Base-by-base conservation (phyloP, 2,329 filamentous ascomycete genomes). In the Xylaria sp. region DNA sequence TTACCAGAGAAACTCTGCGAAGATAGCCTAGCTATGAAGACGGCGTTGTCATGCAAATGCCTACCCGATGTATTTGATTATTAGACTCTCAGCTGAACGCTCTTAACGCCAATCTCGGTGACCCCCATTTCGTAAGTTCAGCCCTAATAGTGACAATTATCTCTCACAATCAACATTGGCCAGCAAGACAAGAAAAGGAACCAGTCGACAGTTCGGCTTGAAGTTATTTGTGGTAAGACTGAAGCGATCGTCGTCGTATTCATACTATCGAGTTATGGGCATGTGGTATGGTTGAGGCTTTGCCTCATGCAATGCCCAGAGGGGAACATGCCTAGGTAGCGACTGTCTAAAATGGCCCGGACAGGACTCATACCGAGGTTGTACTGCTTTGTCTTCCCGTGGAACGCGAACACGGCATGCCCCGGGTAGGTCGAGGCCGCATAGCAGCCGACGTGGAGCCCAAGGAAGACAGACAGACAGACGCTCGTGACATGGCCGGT, bases 31-130 rank as follows among this genome's bases (percentile, higher is more conserved):
- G 50, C 9, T 18, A 48, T 41, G 10, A n/a, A 10, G 20, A 34
- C 39, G 28, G 46, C 31, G 50, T 50, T 51, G 20, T 44, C 28
- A 51, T 51, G 55, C 39, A 50, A 31, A 55, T 23, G 60, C 20
- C 28, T 56, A 56, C 34, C 50, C 39, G 57, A 48, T 28, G 28
- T n/a, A 18, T 31, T 56, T 37, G 37, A 37, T 31, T 15, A 9
- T 41, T 51, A 0, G n/a, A 25, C 23, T 46, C 48, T 56, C 6
- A 20, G 39, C 39, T 39, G 15, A 51, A 18, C 8, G 9, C 12
- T 23, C 52, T 25, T 31, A 25, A 44, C 15, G 13, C 28, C 25
- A 25, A 20, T 54, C 54, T 59, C 23, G 25, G 37, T 63, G 15
- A 15, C 25, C 34, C 18, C 31, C 18, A 13, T 59, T 12, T 44